Evolutionary conservation across 768 basidiomycete genomes (phyloP).

Genomic region (Mycena indigotica): DNA sequence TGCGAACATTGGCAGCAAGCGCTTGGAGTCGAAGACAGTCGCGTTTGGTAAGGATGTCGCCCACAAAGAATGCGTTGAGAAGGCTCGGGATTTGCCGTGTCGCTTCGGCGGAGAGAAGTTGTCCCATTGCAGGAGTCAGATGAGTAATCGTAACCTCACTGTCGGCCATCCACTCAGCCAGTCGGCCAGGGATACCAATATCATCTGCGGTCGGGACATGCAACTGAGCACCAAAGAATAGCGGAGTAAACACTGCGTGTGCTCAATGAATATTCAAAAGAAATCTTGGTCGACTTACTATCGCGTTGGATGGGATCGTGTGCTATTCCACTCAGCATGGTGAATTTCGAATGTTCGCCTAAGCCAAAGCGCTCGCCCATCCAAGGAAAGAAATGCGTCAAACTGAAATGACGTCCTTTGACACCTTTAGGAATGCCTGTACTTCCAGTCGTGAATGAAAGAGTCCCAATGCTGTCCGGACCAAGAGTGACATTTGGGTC

Average conservation of each 20-base stretch:
- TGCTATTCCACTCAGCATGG: conserved; percentile 98
- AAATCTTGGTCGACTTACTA: conserved; percentile 60
- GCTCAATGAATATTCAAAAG: conserved; percentile 6
- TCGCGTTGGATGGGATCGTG: conserved; percentile 99
- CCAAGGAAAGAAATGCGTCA: conserved; percentile 99
- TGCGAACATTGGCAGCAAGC: conserved; percentile 87
- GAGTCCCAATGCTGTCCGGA: conserved; percentile 92
- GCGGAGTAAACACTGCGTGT: conserved; percentile 87
- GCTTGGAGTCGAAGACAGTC: conserved; percentile 94
- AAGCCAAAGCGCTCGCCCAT: conserved; percentile 90
- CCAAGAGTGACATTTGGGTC: conserved; percentile 86
- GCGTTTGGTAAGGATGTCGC: conserved; percentile 97
- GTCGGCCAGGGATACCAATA: conserved; percentile 93
- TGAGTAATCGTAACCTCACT: conserved; percentile 93
- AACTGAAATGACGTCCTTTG: conserved; percentile 87
- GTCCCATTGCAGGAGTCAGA: conserved; percentile 98
- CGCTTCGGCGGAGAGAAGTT: conserved; percentile 79
- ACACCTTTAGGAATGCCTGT: conserved; percentile 99
- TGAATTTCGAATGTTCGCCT: conserved; percentile 77
- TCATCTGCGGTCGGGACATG: conserved; percentile 97
- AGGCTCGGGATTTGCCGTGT: conserved; percentile 90
- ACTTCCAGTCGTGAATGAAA: conserved; percentile 96
- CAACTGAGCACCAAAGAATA: conserved; percentile 94
- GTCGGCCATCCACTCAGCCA: conserved; percentile 98
- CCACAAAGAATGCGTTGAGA: conserved; percentile 94